Base-by-base conservation (phyloP, 108 stramenopile genomes). In the Cyclotella kingstonii region DNA sequence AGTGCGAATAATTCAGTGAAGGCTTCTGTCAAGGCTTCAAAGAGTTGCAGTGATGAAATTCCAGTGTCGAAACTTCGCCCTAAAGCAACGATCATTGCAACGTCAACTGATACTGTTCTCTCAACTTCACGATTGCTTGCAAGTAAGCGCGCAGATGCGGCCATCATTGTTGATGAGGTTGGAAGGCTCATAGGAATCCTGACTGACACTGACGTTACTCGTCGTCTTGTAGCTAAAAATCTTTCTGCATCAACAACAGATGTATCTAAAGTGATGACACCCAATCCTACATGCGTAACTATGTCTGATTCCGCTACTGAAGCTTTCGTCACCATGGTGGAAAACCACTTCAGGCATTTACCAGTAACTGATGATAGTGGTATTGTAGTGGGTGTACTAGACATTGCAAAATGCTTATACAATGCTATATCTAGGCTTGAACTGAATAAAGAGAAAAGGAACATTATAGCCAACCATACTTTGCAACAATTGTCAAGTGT, bases 321-420 rank as follows among this genome's bases (percentile, higher is more conserved):
- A 36, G 95, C 94, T 0, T 66, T 97, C 73, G 65, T 81, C 8
- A 86, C 84, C 22, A 97, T 97, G 96, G 82, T 96, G 34, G 91
- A 95, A 67, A 93, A 94, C 66, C 89, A 75, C 34, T 94, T 95
- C 75, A 73, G 95, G 8, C 95, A 96, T 68, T 76, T 97, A 40
- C 96, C 96, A 27, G 96, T 97, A 22, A 72, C 90, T 11, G 94
- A 94, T 49, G 78, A 80, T 30, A 75, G 74, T 51, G 94, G 90
- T 2, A 63, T 71, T 9, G 88, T 96, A 23, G 89, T 90, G 23
- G 96, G 96, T 1, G 54, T 96, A 46, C 73, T 97, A 43, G 95
- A 95, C 66, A 97, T 97, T 48, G 96, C 94, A 5, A 96, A 96
- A 60, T 96, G 95, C 43, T 66, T 97, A 76, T 90, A 95, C 70